A percentile compares a stretch with the other conserved stretches of the same genome.
These are phyloP conservation scores for Hygrophila difformis DNA, from an alignment of 257 asterid genomes.

Conservation along the genomic window DNA sequence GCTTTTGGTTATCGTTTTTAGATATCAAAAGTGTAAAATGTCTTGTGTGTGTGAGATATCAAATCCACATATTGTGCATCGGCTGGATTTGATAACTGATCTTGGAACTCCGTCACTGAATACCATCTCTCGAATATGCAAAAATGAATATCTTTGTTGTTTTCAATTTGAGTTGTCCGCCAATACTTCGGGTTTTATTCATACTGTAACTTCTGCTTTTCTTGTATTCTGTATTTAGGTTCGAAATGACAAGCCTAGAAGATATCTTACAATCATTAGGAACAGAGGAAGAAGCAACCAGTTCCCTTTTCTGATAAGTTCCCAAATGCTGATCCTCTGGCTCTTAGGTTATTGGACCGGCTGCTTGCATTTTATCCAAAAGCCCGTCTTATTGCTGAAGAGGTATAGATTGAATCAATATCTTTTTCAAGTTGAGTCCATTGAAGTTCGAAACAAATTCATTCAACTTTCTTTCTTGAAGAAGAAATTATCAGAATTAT, in stretches of 20 bases:
- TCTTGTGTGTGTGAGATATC: too few relatives aligned
- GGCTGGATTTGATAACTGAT: conserved; percentile 84
- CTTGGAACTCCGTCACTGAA: conserved; percentile 85
- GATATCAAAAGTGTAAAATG: too few relatives aligned
- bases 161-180: conserved; percentile 2
- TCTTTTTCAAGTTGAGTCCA: conserved; percentile 4
- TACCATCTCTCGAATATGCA: conserved; percentile 66
- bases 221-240: conserved; percentile 36
- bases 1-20: too few relatives aligned
- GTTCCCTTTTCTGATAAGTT: conserved; percentile 60
- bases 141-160: conserved; percentile 16
- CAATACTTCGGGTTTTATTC: not conserved
- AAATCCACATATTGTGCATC: conserved; percentile 87
- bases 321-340: conserved; percentile 75
- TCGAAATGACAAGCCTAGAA: conserved; percentile 84
- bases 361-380: conserved; percentile 83
- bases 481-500: too few relatives aligned
- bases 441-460: not conserved
- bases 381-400: conserved; percentile 82
- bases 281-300: conserved; percentile 77
- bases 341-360: conserved; percentile 60
- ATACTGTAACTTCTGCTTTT: conserved; percentile 1
- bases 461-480: too few relatives aligned
- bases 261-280: conserved; percentile 68
- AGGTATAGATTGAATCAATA: conserved; percentile 36